A percentile compares a stretch with the other conserved stretches of the same genome.
These are phyloP conservation scores for Alisma plantagoaquatica DNA, from an alignment of 106 monocot species.

Conservation along the genomic window DNA sequence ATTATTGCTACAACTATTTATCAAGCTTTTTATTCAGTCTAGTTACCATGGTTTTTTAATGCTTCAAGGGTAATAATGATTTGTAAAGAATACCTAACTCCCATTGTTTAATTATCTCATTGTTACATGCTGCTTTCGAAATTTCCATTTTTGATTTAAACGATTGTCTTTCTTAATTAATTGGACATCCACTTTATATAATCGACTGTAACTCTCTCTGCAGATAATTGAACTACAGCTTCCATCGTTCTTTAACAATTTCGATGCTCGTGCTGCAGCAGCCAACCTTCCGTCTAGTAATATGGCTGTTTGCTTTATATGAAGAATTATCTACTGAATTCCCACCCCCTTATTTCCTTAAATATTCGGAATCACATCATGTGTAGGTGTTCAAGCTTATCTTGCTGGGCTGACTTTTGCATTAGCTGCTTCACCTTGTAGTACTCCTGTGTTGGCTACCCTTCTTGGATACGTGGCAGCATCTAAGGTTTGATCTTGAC, in stretches of 20 bases:
- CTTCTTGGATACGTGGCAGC: conserved; percentile 92
- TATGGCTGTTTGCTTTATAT: neutral
- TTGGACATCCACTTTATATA: no score
- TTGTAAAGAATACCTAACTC: no score
- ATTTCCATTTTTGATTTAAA: no score
- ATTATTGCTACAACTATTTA: no score
- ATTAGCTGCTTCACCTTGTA: conserved; percentile 95
- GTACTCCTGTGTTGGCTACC: conserved; percentile 93
- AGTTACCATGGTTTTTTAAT: no score
- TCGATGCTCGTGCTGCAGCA: conserved; percentile 88
- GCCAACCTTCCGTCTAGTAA: conserved; percentile 87
- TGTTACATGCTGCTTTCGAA: no score
- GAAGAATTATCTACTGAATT: neutral
- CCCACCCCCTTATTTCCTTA: neutral
- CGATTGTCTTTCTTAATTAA: no score
- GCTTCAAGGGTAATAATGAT: no score
- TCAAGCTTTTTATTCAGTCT: no score
- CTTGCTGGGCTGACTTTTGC: conserved; percentile 96
- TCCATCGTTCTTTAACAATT: conserved; percentile 86
- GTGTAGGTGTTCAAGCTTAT: conserved; percentile 92
- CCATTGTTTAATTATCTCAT: no score
- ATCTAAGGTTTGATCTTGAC: conserved; percentile 34
- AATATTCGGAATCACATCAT: neutral
- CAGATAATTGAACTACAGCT: conserved; percentile 87
- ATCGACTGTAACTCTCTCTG: neutral